phyloP scores from a whole-genome alignment of 2,329 filamentous ascomycete genomes.

The Pseudogymnoascus sp. region DNA sequence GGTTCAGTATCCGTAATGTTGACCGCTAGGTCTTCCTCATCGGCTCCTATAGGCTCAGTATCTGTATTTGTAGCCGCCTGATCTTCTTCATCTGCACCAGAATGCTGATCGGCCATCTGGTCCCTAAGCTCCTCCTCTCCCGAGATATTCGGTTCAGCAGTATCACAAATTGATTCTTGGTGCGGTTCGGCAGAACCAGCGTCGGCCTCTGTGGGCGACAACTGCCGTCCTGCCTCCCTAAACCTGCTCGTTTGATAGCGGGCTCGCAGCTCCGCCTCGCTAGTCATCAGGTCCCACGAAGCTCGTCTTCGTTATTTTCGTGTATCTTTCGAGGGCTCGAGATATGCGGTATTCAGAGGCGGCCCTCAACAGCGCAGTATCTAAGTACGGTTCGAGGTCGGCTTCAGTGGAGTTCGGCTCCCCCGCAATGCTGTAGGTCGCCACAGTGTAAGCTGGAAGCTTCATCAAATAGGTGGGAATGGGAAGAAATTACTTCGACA shows the following conservation, averaged over 20 bases:
- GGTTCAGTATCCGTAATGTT: neutral
- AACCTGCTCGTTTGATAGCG: constrained; percentile 9
- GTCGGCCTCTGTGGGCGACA: neutral
- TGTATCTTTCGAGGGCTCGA: neutral
- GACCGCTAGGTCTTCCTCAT: neutral
- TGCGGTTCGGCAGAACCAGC: neutral
- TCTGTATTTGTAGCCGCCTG: neutral
- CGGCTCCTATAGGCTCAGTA: neutral
- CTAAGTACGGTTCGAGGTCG: neutral
- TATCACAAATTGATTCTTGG: neutral
- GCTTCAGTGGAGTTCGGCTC: neutral
- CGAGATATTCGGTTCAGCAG: neutral
- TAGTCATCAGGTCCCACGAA: neutral
- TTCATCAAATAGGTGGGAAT: neutral
- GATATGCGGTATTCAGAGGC: neutral
- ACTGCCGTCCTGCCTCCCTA: neutral
- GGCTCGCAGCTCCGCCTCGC: constrained; percentile 6
- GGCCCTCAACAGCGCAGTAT: neutral
- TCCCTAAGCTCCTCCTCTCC: neutral
- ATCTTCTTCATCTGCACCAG: neutral
- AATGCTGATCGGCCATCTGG: neutral
- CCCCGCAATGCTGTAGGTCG: neutral
- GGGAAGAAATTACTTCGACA: neutral
- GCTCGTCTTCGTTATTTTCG: neutral
- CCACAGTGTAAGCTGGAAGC: neutral